A percentile compares a stretch with the other conserved stretches of the same genome.
Evolutionary conservation across 106 monocot genomes (phyloP).

Genomic region (Dendrobium catenatum): DNA sequence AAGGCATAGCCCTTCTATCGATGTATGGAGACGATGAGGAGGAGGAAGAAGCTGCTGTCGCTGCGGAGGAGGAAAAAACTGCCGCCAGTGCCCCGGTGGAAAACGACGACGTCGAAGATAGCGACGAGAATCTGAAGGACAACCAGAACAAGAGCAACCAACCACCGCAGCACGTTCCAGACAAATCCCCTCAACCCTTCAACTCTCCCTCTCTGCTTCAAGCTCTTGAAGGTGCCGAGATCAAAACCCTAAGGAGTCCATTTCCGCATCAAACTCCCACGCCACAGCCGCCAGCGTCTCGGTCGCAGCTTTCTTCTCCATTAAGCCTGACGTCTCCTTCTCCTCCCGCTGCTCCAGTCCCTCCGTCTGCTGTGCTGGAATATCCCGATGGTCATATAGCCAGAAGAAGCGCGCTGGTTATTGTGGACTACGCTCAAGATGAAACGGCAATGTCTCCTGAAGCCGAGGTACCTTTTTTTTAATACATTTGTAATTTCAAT

Average conservation of each 20-base stretch:
- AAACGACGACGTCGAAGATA: not conserved
- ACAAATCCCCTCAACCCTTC: constrained; percentile 18
- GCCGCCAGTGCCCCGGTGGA: not conserved
- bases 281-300: constrained; percentile 9
- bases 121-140: not conserved
- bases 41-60: constrained; percentile 31
- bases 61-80: not conserved
- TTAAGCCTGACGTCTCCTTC: constrained; percentile 6
- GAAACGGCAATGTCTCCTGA: constrained; percentile 86
- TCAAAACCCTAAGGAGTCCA: constrained; percentile 51
- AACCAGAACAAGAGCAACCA: not conserved
- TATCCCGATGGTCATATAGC: constrained; percentile 7
- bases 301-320: constrained; percentile 17
- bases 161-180: not conserved
- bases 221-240: constrained; percentile 23
- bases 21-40: constrained; percentile 88
- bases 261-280: constrained; percentile 18
- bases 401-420: constrained; percentile 34
- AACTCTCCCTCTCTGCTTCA: constrained; percentile 20
- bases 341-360: constrained; percentile 7
- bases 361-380: constrained; percentile 5
- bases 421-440: constrained; percentile 90
- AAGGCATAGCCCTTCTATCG: constrained; percentile 69
- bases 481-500: not conserved
- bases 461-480: constrained; percentile 35